Conservation (phyloP, 2,329 filamentous ascomycete species). For the Fusarium staphyleae region DNA sequence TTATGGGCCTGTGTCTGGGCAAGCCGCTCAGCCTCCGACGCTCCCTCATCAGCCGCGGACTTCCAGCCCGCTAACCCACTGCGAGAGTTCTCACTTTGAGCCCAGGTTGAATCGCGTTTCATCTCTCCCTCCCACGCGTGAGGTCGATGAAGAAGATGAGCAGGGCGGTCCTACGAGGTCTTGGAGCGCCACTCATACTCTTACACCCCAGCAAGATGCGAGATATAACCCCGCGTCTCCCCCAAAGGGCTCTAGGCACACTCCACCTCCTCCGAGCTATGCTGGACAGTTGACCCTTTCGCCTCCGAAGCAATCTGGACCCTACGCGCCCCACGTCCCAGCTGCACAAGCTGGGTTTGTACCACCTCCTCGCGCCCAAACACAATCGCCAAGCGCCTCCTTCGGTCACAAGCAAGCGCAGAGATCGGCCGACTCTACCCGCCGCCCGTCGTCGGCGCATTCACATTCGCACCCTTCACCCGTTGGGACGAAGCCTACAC, state of each 20-base stretch:
- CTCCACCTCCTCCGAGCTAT: constrained; percentile 56
- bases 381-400: constrained; percentile 64
- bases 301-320: constrained; percentile 61
- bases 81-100: constrained; percentile 66
- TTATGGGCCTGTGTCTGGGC: constrained; percentile 46
- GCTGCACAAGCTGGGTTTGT: constrained; percentile 52
- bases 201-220: constrained; percentile 42
- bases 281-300: constrained; percentile 56
- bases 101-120: constrained; percentile 61
- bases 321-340: constrained; percentile 57
- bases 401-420: constrained; percentile 48
- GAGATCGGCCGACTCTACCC: constrained; percentile 53
- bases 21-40: constrained; percentile 52
- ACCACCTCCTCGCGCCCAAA: constrained; percentile 66
- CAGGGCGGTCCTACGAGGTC: constrained; percentile 38
- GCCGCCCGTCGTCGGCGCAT: constrained; percentile 62
- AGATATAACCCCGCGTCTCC: constrained; percentile 50
- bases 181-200: constrained; percentile 38
- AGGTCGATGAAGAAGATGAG: constrained; percentile 66
- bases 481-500: constrained; percentile 34
- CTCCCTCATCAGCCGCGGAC: constrained; percentile 68
- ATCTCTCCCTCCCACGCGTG: constrained; percentile 66
- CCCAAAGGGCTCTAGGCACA: constrained; percentile 50
- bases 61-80: constrained; percentile 71
- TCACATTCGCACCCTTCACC: constrained; percentile 53